A percentile compares a stretch with the other conserved stretches of the same genome.
phyloP scores from a whole-genome alignment of 2,329 filamentous ascomycete species.

The Penicillium sp. region DNA sequence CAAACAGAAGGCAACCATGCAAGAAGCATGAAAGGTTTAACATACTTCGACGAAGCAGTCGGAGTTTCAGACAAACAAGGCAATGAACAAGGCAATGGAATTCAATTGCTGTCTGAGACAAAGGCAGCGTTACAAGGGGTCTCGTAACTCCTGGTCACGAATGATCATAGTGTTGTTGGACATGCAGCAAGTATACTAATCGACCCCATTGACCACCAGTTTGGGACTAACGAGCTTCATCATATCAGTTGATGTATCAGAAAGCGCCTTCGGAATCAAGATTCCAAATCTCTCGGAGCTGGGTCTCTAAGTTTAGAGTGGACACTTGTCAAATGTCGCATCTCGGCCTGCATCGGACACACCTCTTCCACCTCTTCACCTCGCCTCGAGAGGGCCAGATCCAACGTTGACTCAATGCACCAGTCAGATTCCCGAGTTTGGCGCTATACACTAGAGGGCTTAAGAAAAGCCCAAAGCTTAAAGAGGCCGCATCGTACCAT shows the following conservation, averaged over 20 bases:
- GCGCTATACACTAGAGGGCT: background rate
- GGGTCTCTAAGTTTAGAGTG: background rate
- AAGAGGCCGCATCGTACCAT: conserved; percentile 12
- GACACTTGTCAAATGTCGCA: background rate
- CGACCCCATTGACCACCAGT: conserved; percentile 4
- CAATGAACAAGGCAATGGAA: background rate
- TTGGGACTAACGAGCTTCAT: background rate
- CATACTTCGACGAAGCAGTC: background rate
- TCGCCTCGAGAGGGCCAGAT: background rate
- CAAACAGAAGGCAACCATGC: conserved; percentile 1
- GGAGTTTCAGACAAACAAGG: background rate
- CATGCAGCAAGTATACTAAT: background rate
- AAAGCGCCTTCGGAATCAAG: background rate
- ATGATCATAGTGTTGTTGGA: background rate
- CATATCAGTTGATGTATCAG: conserved; percentile 1
- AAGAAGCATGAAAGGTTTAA: background rate
- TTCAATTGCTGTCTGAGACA: background rate
- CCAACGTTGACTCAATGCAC: conserved; percentile 1
- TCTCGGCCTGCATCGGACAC: background rate
- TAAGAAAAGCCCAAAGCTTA: conserved; percentile 10
- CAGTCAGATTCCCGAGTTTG: background rate
- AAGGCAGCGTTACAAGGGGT: background rate
- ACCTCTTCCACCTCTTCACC: background rate
- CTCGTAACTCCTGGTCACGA: background rate
- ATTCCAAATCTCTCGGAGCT: background rate